These are phyloP conservation scores for Polyporus arcularius DNA, from an alignment of 768 basidiomycete genomes.

Conservation along the genomic window DNA sequence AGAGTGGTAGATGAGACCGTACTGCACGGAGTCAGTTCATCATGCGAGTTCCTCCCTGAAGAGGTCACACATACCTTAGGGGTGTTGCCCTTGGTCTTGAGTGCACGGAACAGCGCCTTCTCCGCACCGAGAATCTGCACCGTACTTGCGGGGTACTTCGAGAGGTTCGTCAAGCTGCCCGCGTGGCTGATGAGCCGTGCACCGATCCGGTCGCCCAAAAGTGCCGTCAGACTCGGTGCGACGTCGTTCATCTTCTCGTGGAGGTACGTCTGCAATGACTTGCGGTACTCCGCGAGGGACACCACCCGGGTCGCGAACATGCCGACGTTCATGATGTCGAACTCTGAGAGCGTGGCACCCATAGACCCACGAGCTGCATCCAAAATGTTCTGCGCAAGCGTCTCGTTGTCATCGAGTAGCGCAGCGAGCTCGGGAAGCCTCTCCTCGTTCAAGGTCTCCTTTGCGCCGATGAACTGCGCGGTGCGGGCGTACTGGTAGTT, in stretches of 20 bases:
- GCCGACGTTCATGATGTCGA: slow-evolving; percentile 95
- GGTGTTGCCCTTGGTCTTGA: slow-evolving; percentile 99
- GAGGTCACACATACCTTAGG: slow-evolving; percentile 66
- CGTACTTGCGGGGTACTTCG: slow-evolving; percentile 97
- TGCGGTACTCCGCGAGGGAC: slow-evolving; percentile 92
- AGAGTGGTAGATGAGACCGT: slow-evolving; percentile 97
- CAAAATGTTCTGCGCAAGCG: slow-evolving; percentile 88
- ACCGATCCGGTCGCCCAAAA: slow-evolving; percentile 90
- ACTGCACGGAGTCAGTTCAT: slow-evolving; percentile 46
- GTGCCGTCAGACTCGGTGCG: slow-evolving; percentile 88
- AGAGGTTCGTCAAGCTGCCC: slow-evolving; percentile 92
- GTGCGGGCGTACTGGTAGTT: slow-evolving; percentile 91
- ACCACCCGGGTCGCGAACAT: slow-evolving; percentile 90
- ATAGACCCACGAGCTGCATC: slow-evolving; percentile 94
- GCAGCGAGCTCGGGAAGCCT: slow-evolving; percentile 77
- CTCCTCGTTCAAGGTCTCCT: slow-evolving; percentile 76
- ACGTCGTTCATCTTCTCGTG: slow-evolving; percentile 98
- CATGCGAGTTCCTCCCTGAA: not conserved
- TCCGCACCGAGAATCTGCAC: slow-evolving; percentile 98
- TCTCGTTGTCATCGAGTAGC: slow-evolving; percentile 82
- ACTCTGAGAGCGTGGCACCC: slow-evolving; percentile 87
- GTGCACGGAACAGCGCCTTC: slow-evolving; percentile 94
- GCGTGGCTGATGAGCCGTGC: slow-evolving; percentile 94
- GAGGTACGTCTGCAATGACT: slow-evolving; percentile 83
- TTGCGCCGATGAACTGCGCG: slow-evolving; percentile 87